Evolutionary conservation across 805 yeast species (phyloP).

Genomic region (Suhomyces emberorum): DNA sequence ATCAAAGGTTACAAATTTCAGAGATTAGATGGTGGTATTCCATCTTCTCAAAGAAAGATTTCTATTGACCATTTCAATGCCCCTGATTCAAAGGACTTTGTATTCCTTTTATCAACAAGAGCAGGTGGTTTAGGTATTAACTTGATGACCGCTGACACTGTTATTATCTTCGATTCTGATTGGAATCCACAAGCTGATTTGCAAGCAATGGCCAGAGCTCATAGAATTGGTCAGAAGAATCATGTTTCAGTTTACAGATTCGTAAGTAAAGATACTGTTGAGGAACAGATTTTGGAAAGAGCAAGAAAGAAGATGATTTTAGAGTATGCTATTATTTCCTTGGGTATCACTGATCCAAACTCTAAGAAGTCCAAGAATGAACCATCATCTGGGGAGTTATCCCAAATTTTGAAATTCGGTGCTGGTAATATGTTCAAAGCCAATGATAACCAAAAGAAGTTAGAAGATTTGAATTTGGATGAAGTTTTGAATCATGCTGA

Average conservation of each 20-base stretch:
- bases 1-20: conserved; percentile 88
- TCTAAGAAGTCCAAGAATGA: conserved; percentile 57
- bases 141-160: conserved; percentile 98
- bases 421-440: conserved; percentile 98
- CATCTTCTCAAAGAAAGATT: conserved; percentile 88
- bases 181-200: conserved; percentile 99
- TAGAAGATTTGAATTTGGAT: conserved; percentile 92
- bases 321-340: conserved; percentile 94
- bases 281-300: conserved; percentile 93
- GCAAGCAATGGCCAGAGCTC: conserved; percentile 99
- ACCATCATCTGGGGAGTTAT: conserved; percentile 79
- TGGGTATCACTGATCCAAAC: conserved; percentile 85
- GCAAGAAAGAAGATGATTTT: conserved; percentile 98
- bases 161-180: conserved; percentile 94
- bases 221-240: conserved; percentile 98
- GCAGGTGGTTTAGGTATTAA: conserved; percentile 99
- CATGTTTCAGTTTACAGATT: conserved; percentile 97
- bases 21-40: conserved; percentile 93
- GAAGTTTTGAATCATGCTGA: conserved; percentile 96
- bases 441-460: conserved; percentile 89
- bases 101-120: conserved; percentile 84
- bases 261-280: conserved; percentile 97
- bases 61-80: conserved; percentile 97
- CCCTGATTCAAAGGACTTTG: conserved; percentile 88
- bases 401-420: conserved; percentile 94